Conservation (phyloP, 2,329 filamentous ascomycete genomes). For the Westerdykella sp. region DNA sequence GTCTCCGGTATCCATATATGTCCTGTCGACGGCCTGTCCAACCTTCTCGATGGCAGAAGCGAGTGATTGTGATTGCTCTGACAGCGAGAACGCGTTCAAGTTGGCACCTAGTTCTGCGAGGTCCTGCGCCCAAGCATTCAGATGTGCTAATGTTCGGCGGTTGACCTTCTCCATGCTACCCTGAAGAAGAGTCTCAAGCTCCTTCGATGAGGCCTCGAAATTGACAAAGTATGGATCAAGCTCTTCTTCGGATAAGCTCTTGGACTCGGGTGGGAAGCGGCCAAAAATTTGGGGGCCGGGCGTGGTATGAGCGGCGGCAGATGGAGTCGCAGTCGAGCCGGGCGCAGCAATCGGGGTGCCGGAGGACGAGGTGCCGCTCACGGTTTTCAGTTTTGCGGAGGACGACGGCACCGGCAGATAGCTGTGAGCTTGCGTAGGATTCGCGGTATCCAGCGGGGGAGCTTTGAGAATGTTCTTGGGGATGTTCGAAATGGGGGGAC, state of each 20-base stretch:
- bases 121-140: constrained; percentile 77
- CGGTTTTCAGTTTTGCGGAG: constrained; percentile 75
- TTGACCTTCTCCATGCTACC: constrained; percentile 98
- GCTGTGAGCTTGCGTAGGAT: constrained; percentile 77
- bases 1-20: constrained; percentile 93
- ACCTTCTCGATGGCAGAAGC: constrained; percentile 90
- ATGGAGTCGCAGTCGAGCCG: constrained; percentile 44
- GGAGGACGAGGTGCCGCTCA: constrained; percentile 40
- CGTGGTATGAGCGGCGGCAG: constrained; percentile 51
- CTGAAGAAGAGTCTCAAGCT: constrained; percentile 79
- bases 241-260: constrained; percentile 76
- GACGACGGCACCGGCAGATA: constrained; percentile 80
- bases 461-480: constrained; percentile 93
- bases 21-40: constrained; percentile 90
- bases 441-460: constrained; percentile 91
- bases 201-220: constrained; percentile 86
- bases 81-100: constrained; percentile 94
- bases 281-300: constrained; percentile 61
- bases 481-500: constrained; percentile 81
- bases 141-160: constrained; percentile 75
- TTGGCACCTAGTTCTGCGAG: constrained; percentile 90
- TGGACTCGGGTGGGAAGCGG: constrained; percentile 75
- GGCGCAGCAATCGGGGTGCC: constrained; percentile 53
- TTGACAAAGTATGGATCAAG: constrained; percentile 93
- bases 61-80: constrained; percentile 81